Percentiles rank a stretch among this genome's conserved stretches.
Conservation (phyloP, 257 asterid genomes). For the Solanum tacnaense region DNA sequence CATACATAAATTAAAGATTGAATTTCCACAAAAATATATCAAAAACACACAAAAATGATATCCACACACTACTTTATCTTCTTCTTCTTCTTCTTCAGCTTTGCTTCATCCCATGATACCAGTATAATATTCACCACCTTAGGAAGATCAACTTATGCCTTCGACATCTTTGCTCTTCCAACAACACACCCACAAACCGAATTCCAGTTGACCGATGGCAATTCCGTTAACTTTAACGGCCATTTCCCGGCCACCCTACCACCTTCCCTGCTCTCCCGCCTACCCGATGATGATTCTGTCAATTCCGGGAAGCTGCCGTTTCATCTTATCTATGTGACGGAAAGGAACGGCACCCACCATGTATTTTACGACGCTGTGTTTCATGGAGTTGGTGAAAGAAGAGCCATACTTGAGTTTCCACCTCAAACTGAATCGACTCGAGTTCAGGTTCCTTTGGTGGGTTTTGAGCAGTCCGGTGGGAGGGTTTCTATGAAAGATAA, state of each 20-base stretch:
- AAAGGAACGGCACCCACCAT: conserved; percentile 55
- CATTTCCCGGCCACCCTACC: conserved; percentile 42
- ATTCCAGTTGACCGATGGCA: conserved; percentile 61
- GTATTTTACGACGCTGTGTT: conserved; percentile 46
- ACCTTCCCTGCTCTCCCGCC: conserved; percentile 17
- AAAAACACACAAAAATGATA: conserved; percentile 12
- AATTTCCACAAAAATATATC: neutral
- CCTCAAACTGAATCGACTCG: conserved; percentile 13
- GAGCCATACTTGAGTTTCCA: conserved; percentile 25
- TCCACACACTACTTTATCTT: neutral
- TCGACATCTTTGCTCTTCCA: conserved; percentile 56
- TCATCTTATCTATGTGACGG: conserved; percentile 61
- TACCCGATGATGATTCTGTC: conserved; percentile 5
- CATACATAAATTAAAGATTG: neutral
- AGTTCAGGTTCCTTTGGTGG: conserved; percentile 41
- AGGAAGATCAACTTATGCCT: conserved; percentile 63
- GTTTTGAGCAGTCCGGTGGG: conserved; percentile 17
- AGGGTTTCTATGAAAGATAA: conserved; percentile 66
- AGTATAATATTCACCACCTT: conserved; percentile 51
- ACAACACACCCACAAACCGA: conserved; percentile 18
- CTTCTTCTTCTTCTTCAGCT: conserved; percentile 5
- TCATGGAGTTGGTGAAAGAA: conserved; percentile 1
- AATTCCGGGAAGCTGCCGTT: neutral
- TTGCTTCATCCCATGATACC: conserved; percentile 4
- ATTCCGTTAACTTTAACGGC: conserved; percentile 74